Evolutionary conservation across 495 filamentous ascomycete genomes (phyloP).

Genomic region (Evernia prunastri): DNA sequence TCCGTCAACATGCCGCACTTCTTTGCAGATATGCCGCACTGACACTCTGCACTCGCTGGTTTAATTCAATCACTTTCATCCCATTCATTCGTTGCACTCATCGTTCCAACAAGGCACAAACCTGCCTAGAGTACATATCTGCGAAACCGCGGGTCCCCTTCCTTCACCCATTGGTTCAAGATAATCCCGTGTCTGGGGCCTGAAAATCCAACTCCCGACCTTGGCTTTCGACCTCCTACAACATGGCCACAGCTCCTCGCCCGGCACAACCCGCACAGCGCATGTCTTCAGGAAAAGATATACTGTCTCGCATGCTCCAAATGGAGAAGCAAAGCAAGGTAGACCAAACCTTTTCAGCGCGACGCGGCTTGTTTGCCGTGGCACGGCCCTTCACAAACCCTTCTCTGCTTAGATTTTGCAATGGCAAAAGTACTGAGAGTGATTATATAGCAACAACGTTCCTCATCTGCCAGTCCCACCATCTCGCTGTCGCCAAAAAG

Average conservation of each 20-base stretch:
- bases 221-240: neutral
- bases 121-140: conserved; percentile 1
- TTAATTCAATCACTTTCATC: neutral
- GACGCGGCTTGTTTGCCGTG: conserved; percentile 2
- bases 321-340: conserved; percentile 29
- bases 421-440: conserved; percentile 8
- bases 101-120: neutral
- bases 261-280: conserved; percentile 17
- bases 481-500: conserved; percentile 6
- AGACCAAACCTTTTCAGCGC: conserved; percentile 1
- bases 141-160: neutral
- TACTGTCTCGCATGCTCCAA: conserved; percentile 28
- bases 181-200: neutral
- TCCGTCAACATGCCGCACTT: neutral
- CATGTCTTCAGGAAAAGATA: conserved; percentile 20
- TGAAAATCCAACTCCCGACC: neutral
- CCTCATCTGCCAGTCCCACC: conserved; percentile 20
- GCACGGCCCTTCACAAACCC: conserved; percentile 3
- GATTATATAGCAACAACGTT: conserved; percentile 16
- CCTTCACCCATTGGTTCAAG: neutral
- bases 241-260: conserved; percentile 12
- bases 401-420: neutral
- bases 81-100: neutral
- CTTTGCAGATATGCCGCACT: neutral
- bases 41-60: neutral